These are phyloP conservation scores for Vanrija sp. DNA, from an alignment of 1,284 basidiomycete genomes.

Conservation along the genomic window DNA sequence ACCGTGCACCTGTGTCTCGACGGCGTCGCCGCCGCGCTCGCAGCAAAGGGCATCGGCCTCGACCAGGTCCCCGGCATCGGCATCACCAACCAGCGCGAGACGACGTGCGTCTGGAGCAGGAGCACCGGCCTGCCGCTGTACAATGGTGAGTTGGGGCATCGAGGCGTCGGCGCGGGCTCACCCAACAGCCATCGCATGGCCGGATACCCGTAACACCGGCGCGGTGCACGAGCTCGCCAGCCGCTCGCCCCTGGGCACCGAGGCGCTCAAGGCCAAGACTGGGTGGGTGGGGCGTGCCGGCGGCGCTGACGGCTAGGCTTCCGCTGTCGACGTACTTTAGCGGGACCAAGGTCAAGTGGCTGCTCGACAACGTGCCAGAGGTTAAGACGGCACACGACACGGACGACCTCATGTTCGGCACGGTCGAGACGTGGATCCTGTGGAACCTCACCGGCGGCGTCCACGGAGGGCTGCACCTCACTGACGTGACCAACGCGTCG, in stretches of 20 bases:
- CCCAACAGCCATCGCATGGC: constrained; percentile 83
- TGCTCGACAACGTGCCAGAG: constrained; percentile 79
- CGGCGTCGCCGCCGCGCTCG: constrained; percentile 67
- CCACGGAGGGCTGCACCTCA: constrained; percentile 68
- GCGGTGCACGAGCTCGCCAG: constrained; percentile 65
- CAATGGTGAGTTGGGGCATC: constrained; percentile 39
- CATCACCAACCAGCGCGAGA: constrained; percentile 97
- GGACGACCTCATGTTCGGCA: constrained; percentile 84
- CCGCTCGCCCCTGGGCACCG: constrained; percentile 6
- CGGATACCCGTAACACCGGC: constrained; percentile 83
- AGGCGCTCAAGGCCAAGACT: constrained; percentile 58
- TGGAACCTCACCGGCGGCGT: constrained; percentile 82
- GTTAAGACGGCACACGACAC: constrained; percentile 75
- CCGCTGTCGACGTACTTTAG: constrained; percentile 95
- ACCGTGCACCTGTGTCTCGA: constrained; percentile 75
- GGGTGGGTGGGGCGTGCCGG: constrained; percentile 55
- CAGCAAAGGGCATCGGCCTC: constrained; percentile 81
- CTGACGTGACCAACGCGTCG: constrained; percentile 92
- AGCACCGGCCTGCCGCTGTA: constrained; percentile 82
- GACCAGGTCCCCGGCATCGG: not conserved
- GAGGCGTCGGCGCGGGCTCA: not conserved
- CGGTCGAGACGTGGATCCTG: constrained; percentile 80
- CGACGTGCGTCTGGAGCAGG: constrained; percentile 89
- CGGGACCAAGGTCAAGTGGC: constrained; percentile 92
- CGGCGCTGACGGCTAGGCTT: constrained; percentile 62